These are phyloP conservation scores for Alternaria solani DNA, from an alignment of 2,329 filamentous ascomycete genomes.

Conservation along the genomic window DNA sequence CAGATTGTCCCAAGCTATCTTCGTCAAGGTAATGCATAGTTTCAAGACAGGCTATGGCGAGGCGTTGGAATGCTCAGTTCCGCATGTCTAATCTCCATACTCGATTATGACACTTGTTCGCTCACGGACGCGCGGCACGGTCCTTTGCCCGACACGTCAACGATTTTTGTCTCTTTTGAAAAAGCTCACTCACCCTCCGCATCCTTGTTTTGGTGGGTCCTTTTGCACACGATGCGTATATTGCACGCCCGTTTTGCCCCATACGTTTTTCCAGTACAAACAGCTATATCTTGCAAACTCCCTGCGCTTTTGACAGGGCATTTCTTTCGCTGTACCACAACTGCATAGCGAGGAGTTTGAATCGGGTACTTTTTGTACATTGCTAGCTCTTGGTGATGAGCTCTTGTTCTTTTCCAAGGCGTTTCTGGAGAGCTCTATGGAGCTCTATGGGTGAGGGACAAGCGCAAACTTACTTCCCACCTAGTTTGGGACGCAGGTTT, in stretches of 20 bases:
- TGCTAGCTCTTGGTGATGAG: conserved; percentile 31
- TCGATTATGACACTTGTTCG: conserved; percentile 26
- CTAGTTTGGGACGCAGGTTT: background rate
- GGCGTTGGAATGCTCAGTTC: conserved; percentile 10
- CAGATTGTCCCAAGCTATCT: conserved; percentile 2
- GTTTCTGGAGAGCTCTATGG: conserved; percentile 3
- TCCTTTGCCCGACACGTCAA: conserved; percentile 18
- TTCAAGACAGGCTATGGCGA: conserved; percentile 12
- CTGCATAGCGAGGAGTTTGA: conserved; percentile 49
- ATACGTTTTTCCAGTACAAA: conserved; percentile 3
- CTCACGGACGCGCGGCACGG: conserved; percentile 25
- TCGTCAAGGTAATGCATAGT: conserved; percentile 3
- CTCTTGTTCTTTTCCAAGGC: conserved; percentile 11
- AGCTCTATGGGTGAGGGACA: background rate
- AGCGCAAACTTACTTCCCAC: background rate
- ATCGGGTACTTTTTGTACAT: conserved; percentile 22
- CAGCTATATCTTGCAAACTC: conserved; percentile 3
- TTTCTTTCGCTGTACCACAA: conserved; percentile 29
- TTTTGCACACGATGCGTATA: conserved; percentile 15
- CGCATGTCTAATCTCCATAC: conserved; percentile 12
- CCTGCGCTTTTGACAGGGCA: conserved; percentile 3
- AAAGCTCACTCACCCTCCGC: background rate
- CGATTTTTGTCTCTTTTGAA: conserved; percentile 5
- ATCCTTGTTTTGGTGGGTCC: background rate
- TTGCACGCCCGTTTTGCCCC: conserved; percentile 4